Evolutionary conservation across 2,329 filamentous ascomycete genomes (phyloP).

Genomic region (Penicillium sp.): DNA sequence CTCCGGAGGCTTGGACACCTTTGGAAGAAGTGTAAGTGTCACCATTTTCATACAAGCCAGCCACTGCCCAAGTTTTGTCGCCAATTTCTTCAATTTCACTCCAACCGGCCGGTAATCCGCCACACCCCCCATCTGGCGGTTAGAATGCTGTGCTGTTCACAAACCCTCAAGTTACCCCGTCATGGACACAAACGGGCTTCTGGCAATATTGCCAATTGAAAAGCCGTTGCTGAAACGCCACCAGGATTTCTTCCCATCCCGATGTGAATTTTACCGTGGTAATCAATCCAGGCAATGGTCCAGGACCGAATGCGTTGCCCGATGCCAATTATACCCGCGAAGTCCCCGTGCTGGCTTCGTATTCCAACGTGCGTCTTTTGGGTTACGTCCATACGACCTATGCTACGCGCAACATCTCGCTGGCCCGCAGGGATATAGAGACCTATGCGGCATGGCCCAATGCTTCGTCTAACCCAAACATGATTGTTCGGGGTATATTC

Average conservation of each 20-base stretch:
- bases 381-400: constrained; percentile 50
- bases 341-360: constrained; percentile 37
- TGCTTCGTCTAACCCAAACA: constrained; percentile 30
- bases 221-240: constrained; percentile 24
- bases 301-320: constrained; percentile 40
- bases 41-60: constrained; percentile 11
- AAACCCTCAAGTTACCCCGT: too few relatives aligned
- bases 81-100: too few relatives aligned
- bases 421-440: constrained; percentile 42
- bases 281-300: constrained; percentile 47
- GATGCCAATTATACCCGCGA: constrained; percentile 43
- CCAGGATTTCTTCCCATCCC: constrained; percentile 36
- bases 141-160: too few relatives aligned
- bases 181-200: too few relatives aligned
- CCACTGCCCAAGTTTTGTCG: constrained; percentile 1
- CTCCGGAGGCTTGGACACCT: constrained; percentile 44
- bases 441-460: constrained; percentile 43
- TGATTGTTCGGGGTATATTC: constrained; percentile 46
- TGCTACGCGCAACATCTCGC: constrained; percentile 36
- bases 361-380: constrained; percentile 47
- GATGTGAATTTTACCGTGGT: constrained; percentile 47
- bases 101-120: too few relatives aligned
- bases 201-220: too few relatives aligned
- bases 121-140: too few relatives aligned
- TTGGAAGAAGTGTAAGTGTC: constrained; percentile 41